These are phyloP conservation scores for Trametes cinnabarina DNA, from an alignment of 768 basidiomycete genomes.

Conservation along the genomic window DNA sequence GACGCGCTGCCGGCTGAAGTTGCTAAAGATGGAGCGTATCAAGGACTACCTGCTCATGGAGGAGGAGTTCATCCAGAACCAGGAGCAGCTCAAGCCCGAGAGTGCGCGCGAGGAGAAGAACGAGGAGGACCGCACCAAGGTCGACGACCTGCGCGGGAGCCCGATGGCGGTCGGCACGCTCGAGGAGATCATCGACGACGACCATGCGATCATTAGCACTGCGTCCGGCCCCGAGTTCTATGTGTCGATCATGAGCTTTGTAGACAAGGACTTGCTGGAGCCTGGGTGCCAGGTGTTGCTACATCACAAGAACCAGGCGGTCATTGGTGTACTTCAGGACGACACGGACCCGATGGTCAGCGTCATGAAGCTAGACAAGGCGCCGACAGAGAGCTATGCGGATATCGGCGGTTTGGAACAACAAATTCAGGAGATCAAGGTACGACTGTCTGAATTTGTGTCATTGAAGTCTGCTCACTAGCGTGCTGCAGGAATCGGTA, in stretches of 20 bases:
- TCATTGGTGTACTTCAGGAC: conserved; percentile 94
- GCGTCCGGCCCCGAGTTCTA: conserved; percentile 95
- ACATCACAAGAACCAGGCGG: conserved; percentile 93
- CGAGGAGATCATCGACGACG: conserved; percentile 97
- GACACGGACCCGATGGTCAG: conserved; percentile 95
- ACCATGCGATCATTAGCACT: conserved; percentile 98
- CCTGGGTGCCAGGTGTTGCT: conserved; percentile 93
- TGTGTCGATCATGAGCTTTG: conserved; percentile 95
- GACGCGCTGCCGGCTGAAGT: conserved; percentile 90
- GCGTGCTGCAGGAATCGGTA: conserved; percentile 77
- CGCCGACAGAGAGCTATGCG: conserved; percentile 97
- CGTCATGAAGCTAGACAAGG: conserved; percentile 99
- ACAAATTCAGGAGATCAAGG: conserved; percentile 99
- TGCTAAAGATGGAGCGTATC: conserved; percentile 96
- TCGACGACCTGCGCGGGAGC: conserved; percentile 91
- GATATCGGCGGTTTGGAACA: conserved; percentile 96
- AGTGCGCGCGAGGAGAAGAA: conserved; percentile 90
- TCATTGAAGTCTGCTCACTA: neutral
- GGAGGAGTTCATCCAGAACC: conserved; percentile 91
- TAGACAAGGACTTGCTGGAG: conserved; percentile 97
- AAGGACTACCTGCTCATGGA: conserved; percentile 97
- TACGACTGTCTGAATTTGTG: no score
- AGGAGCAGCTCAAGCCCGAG: conserved; percentile 87
- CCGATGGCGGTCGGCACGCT: conserved; percentile 99
- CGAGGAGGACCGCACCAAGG: conserved; percentile 89